Conservation (phyloP, 257 asterid genomes). For the Plantago ovata region DNA sequence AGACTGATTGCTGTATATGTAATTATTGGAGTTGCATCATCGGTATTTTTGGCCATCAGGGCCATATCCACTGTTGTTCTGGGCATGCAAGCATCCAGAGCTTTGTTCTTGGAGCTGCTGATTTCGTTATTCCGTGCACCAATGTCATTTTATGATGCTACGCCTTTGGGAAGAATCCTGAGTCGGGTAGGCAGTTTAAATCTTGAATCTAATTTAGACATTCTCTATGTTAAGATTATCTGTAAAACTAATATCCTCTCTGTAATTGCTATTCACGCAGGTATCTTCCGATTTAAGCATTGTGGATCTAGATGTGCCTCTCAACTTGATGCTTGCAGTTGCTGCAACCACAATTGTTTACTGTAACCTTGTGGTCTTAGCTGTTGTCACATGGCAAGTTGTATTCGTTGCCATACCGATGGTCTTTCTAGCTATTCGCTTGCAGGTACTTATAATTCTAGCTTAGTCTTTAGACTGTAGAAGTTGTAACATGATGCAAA, state of each 20-base stretch:
- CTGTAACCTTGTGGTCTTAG: constrained; percentile 59
- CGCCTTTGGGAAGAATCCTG: constrained; percentile 50
- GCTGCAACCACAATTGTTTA: constrained; percentile 77
- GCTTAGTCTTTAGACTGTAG: too few relatives aligned
- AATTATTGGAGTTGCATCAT: constrained; percentile 30
- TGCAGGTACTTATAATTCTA: constrained; percentile 52
- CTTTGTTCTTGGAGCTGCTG: constrained; percentile 33
- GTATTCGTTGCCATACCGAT: constrained; percentile 72
- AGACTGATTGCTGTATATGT: constrained; percentile 31
- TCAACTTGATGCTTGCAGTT: constrained; percentile 67
- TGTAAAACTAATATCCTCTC: background rate
- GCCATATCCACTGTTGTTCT: constrained; percentile 27
- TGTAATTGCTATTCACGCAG: constrained; percentile 29
- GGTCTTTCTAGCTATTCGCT: constrained; percentile 68
- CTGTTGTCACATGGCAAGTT: constrained; percentile 89
- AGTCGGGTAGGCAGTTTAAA: constrained; percentile 35
- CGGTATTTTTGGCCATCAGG: constrained; percentile 32
- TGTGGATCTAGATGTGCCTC: constrained; percentile 81
- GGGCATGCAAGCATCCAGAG: constrained; percentile 36
- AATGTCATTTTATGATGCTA: constrained; percentile 47
- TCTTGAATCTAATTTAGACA: background rate
- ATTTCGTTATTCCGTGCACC: constrained; percentile 46
- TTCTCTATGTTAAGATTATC: background rate
- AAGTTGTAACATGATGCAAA: too few relatives aligned
- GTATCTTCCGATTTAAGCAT: constrained; percentile 87